Conservation (phyloP, 768 basidiomycete genomes). For the Hericium alpestre region DNA sequence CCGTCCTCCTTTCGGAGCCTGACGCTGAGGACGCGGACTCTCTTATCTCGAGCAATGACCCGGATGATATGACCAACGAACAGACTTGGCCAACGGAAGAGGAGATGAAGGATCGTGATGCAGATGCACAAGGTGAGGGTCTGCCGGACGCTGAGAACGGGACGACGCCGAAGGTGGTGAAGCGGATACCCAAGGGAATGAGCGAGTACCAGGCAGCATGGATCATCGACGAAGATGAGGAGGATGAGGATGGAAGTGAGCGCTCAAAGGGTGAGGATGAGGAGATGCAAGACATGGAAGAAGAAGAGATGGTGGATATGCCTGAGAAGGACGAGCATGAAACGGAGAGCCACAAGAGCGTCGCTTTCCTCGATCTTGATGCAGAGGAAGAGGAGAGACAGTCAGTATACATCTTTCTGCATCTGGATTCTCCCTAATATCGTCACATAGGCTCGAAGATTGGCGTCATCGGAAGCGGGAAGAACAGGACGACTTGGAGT, state of each 20-base stretch:
- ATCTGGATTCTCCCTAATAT: slow-evolving; percentile 3
- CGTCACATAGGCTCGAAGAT: slow-evolving; percentile 40
- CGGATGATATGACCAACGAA: slow-evolving; percentile 85
- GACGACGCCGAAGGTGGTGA: slow-evolving; percentile 73
- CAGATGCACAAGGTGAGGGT: slow-evolving; percentile 15
- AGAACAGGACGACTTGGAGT: slow-evolving; percentile 73
- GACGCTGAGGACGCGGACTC: slow-evolving; percentile 65
- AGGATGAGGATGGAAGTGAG: slow-evolving; percentile 26
- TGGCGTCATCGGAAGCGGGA: slow-evolving; percentile 66
- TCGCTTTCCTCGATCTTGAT: slow-evolving; percentile 67
- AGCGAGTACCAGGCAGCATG: slow-evolving; percentile 96
- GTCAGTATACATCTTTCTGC: slow-evolving; percentile 36
- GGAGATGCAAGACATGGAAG: slow-evolving; percentile 29
- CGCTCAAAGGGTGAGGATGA: slow-evolving; percentile 21
- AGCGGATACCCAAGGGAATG: slow-evolving; percentile 85
- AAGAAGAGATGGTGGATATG: slow-evolving; percentile 51
- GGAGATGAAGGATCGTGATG: slow-evolving; percentile 54
- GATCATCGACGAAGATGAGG: slow-evolving; percentile 75
- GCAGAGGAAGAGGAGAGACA: slow-evolving; percentile 79
- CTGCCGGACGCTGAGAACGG: slow-evolving; percentile 59
- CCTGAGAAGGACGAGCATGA: slow-evolving; percentile 42
- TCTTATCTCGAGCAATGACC: slow-evolving; percentile 75
- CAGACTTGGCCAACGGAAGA: slow-evolving; percentile 99
- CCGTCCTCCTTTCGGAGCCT: slow-evolving; percentile 54
- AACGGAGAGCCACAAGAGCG: slow-evolving; percentile 35